phyloP scores from a whole-genome alignment of 306 rosid genomes.

The Castanea crenata region DNA sequence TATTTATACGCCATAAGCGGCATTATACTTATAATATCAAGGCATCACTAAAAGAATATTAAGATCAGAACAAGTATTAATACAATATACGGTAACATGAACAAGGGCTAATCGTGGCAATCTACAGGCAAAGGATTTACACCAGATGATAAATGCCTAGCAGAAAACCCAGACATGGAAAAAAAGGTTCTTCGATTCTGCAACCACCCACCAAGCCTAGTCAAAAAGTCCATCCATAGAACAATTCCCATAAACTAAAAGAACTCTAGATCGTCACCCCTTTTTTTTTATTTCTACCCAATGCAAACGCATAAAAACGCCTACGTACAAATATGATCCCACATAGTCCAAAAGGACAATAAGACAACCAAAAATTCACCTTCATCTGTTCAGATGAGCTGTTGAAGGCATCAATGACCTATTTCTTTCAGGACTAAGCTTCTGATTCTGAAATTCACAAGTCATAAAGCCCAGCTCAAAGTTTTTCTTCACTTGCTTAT shows the following conservation, averaged over 20 bases:
- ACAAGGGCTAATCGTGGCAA: background rate
- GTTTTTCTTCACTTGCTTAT: slow-evolving; percentile 19
- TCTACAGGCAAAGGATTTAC: background rate
- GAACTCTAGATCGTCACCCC: background rate
- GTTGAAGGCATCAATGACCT: background rate
- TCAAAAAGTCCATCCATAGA: background rate
- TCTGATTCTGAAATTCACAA: background rate
- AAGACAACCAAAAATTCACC: background rate
- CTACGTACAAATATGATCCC: slow-evolving; percentile 11
- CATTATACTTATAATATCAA: too few species aligned
- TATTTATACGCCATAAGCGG: too few species aligned
- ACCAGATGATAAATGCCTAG: background rate
- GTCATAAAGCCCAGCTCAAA: background rate
- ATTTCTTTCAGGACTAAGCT: background rate
- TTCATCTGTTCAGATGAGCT: background rate
- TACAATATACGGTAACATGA: background rate
- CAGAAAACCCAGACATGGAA: background rate
- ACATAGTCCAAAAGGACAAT: background rate
- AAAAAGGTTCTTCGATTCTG: background rate
- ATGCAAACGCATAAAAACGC: slow-evolving; percentile 1
- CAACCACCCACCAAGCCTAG: background rate
- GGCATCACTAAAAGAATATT: too few species aligned
- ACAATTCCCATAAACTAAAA: background rate
- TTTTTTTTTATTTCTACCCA: slow-evolving; percentile 10
- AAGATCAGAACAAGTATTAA: background rate